These are phyloP conservation scores for Ophiosphaerella korrae DNA, from an alignment of 2,329 filamentous ascomycete species.

Conservation along the genomic window DNA sequence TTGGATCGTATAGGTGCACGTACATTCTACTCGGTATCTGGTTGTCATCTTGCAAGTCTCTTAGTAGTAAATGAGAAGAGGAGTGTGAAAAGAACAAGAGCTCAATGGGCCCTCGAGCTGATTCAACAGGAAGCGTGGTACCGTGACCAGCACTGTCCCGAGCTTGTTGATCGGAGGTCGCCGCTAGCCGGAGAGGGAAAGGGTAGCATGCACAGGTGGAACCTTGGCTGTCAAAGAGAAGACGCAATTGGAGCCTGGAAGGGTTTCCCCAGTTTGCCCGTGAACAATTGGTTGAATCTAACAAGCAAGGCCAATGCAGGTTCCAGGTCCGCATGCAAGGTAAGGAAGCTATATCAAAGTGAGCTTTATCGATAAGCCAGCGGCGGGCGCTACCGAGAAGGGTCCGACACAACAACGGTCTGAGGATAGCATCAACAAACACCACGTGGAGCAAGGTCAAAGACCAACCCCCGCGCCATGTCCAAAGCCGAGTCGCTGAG, in stretches of 20 bases:
- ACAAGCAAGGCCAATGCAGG: neutral
- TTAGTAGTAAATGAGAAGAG: constrained; percentile 1
- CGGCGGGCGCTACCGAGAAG: constrained; percentile 16
- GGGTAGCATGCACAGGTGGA: constrained; percentile 23
- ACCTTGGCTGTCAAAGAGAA: constrained; percentile 6
- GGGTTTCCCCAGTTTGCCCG: neutral
- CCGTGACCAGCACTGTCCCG: constrained; percentile 20
- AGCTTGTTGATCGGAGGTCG: constrained; percentile 32
- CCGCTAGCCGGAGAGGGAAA: constrained; percentile 29
- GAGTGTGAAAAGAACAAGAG: constrained; percentile 10
- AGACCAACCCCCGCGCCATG: constrained; percentile 20
- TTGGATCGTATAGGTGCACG: neutral
- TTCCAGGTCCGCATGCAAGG: constrained; percentile 1
- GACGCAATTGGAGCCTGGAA: constrained; percentile 3
- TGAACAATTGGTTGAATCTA: neutral
- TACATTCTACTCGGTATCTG: constrained; percentile 48
- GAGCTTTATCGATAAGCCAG: constrained; percentile 19
- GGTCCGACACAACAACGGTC: constrained; percentile 22
- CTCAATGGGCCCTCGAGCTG: constrained; percentile 7
- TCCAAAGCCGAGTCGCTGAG: constrained; percentile 32
- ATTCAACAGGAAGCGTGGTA: constrained; percentile 7
- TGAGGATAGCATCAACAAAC: constrained; percentile 6
- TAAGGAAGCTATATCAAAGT: neutral
- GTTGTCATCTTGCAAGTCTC: constrained; percentile 44
- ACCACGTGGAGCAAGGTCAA: constrained; percentile 4